Percentiles rank a stretch among this genome's conserved stretches.
Evolutionary conservation across 306 rosid genomes (phyloP).

Genomic region (Macrotyloma uniflorum): DNA sequence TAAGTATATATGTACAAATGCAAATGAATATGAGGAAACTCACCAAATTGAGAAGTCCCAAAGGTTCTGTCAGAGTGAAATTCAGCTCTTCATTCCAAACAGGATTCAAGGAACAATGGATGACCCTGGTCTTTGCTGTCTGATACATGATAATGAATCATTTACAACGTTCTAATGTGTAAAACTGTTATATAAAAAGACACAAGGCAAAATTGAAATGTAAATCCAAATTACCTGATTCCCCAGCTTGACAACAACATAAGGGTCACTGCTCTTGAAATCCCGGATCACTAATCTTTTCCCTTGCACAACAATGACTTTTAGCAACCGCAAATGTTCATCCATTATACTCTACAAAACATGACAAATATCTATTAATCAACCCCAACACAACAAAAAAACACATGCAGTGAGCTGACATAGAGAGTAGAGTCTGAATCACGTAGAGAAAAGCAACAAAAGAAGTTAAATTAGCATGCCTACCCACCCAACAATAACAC

Average conservation of each 20-base stretch:
- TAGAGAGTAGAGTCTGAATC: background rate
- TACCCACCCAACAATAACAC: background rate
- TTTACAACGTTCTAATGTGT: background rate
- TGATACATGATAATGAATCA: slow-evolving; percentile 46
- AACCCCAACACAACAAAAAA: background rate
- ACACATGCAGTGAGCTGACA: background rate
- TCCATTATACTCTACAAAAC: background rate
- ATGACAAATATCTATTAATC: background rate
- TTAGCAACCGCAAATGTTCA: slow-evolving; percentile 41
- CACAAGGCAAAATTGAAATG: background rate
- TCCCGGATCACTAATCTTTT: slow-evolving; percentile 76
- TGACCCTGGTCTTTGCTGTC: slow-evolving; percentile 83
- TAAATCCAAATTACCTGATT: slow-evolving; percentile 55
- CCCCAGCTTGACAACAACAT: slow-evolving; percentile 76
- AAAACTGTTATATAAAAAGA: background rate
- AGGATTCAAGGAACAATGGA: slow-evolving; percentile 49
- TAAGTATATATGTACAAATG: background rate
- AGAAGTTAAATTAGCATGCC: background rate
- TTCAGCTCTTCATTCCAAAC: slow-evolving; percentile 86
- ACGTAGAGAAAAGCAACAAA: background rate
- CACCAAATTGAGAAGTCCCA: slow-evolving; percentile 62
- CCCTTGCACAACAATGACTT: slow-evolving; percentile 60
- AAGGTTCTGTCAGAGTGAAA: slow-evolving; percentile 44
- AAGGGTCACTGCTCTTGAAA: slow-evolving; percentile 84
- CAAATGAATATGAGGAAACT: slow-evolving; percentile 33